Evolutionary conservation across 148 eudicot species (phyloP).

Genomic region (Vaccinium myrtillus): DNA sequence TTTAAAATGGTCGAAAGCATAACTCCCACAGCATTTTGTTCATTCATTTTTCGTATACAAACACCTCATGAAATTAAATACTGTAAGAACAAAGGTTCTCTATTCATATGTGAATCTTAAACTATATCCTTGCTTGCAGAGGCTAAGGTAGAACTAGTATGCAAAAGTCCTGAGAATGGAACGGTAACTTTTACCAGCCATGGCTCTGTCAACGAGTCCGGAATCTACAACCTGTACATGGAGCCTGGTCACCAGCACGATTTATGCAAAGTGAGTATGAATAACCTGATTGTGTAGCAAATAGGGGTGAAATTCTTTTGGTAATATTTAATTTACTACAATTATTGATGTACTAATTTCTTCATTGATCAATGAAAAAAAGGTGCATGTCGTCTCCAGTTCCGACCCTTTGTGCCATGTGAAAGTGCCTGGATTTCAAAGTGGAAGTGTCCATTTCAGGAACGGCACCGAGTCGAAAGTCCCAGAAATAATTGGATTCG

Average conservation of each 20-base stretch:
- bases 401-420: background rate
- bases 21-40: background rate
- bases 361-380: too few relatives aligned
- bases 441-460: background rate
- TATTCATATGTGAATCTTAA: background rate
- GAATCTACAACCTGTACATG: background rate
- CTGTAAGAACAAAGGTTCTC: background rate
- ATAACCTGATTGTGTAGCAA: too few relatives aligned
- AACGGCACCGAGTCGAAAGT: too few relatives aligned
- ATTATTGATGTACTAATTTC: background rate
- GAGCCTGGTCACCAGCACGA: background rate
- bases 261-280: background rate
- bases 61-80: background rate
- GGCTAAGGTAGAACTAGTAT: background rate
- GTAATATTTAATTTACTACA: background rate
- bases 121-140: background rate
- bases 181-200: too few relatives aligned
- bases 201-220: background rate
- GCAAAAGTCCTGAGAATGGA: too few relatives aligned
- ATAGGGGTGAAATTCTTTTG: background rate
- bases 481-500: background rate
- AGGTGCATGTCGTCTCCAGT: background rate
- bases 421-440: background rate
- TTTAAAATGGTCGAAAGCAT: background rate
- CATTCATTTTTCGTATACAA: too few relatives aligned